Conservation (phyloP, 2,329 filamentous ascomycete genomes). For the Thermothelomyces thermophilus region DNA sequence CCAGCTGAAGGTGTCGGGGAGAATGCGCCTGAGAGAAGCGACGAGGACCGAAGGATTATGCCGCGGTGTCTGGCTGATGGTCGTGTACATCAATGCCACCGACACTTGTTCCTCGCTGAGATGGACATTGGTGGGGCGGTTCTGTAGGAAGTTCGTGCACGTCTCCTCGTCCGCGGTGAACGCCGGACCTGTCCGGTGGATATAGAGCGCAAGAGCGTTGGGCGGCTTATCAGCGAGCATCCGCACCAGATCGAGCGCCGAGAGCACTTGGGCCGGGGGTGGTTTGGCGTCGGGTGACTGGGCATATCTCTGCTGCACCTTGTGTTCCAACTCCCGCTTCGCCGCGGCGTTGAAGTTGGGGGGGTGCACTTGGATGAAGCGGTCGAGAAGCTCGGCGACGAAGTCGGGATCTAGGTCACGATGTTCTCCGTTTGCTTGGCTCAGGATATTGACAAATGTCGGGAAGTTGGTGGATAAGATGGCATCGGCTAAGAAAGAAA, state of each 20-base stretch:
- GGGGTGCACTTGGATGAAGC: slow-evolving; percentile 79
- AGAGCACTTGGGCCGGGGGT: slow-evolving; percentile 64
- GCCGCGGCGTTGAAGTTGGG: slow-evolving; percentile 75
- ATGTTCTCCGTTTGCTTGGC: slow-evolving; percentile 57
- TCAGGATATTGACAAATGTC: slow-evolving; percentile 70
- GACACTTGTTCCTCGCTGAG: slow-evolving; percentile 79
- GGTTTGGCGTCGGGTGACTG: slow-evolving; percentile 47
- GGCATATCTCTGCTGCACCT: slow-evolving; percentile 62
- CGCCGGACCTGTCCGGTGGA: slow-evolving; percentile 68
- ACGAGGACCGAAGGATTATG: slow-evolving; percentile 52
- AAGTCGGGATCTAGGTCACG: slow-evolving; percentile 62
- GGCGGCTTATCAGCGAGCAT: slow-evolving; percentile 53
- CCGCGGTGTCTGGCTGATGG: slow-evolving; percentile 49
- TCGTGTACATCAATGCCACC: slow-evolving; percentile 63
- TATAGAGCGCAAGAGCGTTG: slow-evolving; percentile 55
- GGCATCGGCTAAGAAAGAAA: slow-evolving; percentile 62
- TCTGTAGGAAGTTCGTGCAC: slow-evolving; percentile 49
- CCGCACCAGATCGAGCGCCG: slow-evolving; percentile 62
- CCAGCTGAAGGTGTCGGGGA: slow-evolving; percentile 61
- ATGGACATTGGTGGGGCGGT: slow-evolving; percentile 47
- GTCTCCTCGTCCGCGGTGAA: slow-evolving; percentile 71
- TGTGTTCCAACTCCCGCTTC: slow-evolving; percentile 62
- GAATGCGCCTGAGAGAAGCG: slow-evolving; percentile 54
- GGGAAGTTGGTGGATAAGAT: slow-evolving; percentile 75
- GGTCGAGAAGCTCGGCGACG: slow-evolving; percentile 74